A percentile compares a stretch with the other conserved stretches of the same genome.
These are phyloP conservation scores for Ophiostoma fasciatum DNA, from an alignment of 2,329 filamentous ascomycete genomes.

Conservation along the genomic window DNA sequence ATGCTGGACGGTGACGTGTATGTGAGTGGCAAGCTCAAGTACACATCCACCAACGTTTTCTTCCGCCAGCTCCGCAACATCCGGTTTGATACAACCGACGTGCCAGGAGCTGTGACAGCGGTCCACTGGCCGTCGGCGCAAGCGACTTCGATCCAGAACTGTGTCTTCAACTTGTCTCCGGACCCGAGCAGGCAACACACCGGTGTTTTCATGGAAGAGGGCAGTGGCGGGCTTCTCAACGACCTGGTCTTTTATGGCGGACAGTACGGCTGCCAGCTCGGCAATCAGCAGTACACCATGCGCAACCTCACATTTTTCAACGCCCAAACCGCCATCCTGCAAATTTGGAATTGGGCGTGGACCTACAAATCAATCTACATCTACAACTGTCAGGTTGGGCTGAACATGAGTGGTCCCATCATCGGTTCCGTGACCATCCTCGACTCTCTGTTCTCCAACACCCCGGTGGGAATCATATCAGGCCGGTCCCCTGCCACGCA, in stretches of 20 bases:
- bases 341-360: conserved; percentile 68
- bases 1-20: conserved; percentile 35
- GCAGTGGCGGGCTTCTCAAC: conserved; percentile 50
- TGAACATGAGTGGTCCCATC: conserved; percentile 53
- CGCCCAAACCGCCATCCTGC: conserved; percentile 50
- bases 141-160: conserved; percentile 44
- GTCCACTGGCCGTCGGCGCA: conserved; percentile 57
- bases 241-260: conserved; percentile 61
- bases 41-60: conserved; percentile 40
- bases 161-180: conserved; percentile 36
- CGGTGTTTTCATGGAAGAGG: conserved; percentile 49
- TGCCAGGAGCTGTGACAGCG: conserved; percentile 14
- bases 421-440: conserved; percentile 64
- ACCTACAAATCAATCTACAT: conserved; percentile 53
- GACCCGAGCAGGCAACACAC: conserved; percentile 32
- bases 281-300: conserved; percentile 59
- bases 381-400: conserved; percentile 47
- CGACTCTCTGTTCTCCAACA: conserved; percentile 56
- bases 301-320: conserved; percentile 52
- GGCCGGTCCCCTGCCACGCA: conserved; percentile 25
- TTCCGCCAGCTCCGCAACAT: conserved; percentile 15
- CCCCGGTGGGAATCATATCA: conserved; percentile 59
- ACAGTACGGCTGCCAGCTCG: conserved; percentile 38
- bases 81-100: conserved; percentile 12
- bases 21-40: conserved; percentile 26